Evolutionary conservation across 169 alveolate genomes (phyloP).

Genomic region (Plasmodium knowlesi): DNA sequence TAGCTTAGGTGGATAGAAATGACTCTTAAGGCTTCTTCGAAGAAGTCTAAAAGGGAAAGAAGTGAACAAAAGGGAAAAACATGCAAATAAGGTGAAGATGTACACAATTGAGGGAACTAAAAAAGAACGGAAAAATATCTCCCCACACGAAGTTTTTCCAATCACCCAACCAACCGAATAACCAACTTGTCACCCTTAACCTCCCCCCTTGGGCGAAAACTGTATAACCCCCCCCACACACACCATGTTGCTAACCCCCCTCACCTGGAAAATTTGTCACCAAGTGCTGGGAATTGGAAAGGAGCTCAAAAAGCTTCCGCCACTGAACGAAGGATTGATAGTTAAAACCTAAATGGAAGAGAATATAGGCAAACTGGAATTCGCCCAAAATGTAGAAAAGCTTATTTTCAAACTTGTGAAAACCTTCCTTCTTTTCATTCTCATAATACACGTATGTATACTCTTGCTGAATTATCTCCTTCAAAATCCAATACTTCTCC

Average conservation of each 20-base stretch:
- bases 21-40: conserved; percentile 53
- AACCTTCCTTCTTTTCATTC: conserved; percentile 52
- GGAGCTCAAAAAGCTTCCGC: conserved; percentile 59
- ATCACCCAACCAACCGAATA: background rate
- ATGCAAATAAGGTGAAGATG: background rate
- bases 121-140: background rate
- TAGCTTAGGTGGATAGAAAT: conserved; percentile 30
- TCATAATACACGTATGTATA: conserved; percentile 72
- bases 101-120: no score
- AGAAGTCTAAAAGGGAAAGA: conserved; percentile 43
- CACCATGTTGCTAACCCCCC: background rate
- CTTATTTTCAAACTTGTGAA: conserved; percentile 50
- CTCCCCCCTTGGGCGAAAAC: background rate
- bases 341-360: conserved; percentile 69
- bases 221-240: no score
- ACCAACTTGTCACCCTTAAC: background rate
- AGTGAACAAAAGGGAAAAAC: background rate
- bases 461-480: conserved; percentile 74
- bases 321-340: conserved; percentile 74
- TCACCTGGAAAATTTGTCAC: conserved; percentile 43
- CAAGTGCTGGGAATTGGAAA: conserved; percentile 53
- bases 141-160: background rate
- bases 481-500: conserved; percentile 69
- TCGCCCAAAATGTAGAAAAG: conserved; percentile 74
- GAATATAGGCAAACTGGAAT: conserved; percentile 68